Evolutionary conservation across 768 basidiomycete species (phyloP).

Genomic region (Megacollybia marginata): DNA sequence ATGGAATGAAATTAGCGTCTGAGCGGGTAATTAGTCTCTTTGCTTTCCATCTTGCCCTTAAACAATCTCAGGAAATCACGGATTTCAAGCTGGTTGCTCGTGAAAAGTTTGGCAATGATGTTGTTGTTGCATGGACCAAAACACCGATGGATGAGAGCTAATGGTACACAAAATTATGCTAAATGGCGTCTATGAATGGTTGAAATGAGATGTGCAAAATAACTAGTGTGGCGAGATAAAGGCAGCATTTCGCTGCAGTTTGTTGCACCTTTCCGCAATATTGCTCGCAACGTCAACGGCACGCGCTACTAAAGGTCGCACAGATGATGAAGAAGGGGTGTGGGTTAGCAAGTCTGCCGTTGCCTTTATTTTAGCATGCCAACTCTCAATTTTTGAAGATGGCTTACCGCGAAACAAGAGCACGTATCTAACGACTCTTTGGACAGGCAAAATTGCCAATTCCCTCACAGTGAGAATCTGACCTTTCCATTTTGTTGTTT

Average conservation of each 20-base stretch:
- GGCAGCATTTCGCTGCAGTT: constrained; percentile 46
- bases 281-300: constrained; percentile 49
- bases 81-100: constrained; percentile 21
- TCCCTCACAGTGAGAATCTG: constrained; percentile 37
- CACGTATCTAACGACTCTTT: constrained; percentile 63
- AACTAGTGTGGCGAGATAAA: constrained; percentile 12
- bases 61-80: constrained; percentile 1
- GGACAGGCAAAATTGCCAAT: constrained; percentile 58
- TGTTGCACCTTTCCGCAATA: constrained; percentile 57
- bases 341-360: constrained; percentile 46
- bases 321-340: constrained; percentile 46
- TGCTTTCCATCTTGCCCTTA: constrained; percentile 1
- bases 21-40: not conserved
- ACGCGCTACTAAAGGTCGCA: constrained; percentile 45
- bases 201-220: not conserved
- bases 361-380: not conserved
- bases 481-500: too few species aligned
- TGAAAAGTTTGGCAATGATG: constrained; percentile 27
- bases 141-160: constrained; percentile 8
- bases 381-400: not conserved
- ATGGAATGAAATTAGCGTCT: constrained; percentile 19
- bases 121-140: constrained; percentile 15
- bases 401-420: constrained; percentile 50
- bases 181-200: not conserved
- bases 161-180: not conserved